phyloP scores from a whole-genome alignment of 2,329 filamentous ascomycete genomes.

The Microcyclospora tardicrescens region DNA sequence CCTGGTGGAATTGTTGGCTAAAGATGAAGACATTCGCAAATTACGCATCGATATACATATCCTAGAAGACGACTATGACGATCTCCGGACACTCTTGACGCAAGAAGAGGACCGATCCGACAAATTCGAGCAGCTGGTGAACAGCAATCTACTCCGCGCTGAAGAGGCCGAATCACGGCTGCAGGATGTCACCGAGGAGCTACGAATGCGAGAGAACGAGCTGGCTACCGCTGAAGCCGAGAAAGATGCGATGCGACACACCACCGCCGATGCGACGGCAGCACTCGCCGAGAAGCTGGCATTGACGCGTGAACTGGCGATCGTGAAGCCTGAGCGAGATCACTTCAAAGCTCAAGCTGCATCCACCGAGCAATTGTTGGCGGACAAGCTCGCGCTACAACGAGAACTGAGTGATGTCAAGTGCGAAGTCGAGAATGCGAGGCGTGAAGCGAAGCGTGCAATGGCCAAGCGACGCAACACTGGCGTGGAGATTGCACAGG shows the following conservation, averaged over 20 bases:
- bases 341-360: slow-evolving; percentile 46
- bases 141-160: slow-evolving; percentile 34
- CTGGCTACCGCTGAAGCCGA: slow-evolving; percentile 53
- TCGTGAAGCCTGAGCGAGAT: slow-evolving; percentile 48
- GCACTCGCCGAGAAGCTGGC: slow-evolving; percentile 53
- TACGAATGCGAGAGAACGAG: slow-evolving; percentile 41
- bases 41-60: slow-evolving; percentile 56
- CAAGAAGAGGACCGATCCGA: slow-evolving; percentile 49
- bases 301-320: slow-evolving; percentile 46
- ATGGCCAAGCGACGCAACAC: slow-evolving; percentile 37
- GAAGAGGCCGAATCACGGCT: slow-evolving; percentile 34
- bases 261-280: slow-evolving; percentile 57
- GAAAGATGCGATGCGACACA: slow-evolving; percentile 52
- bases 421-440: slow-evolving; percentile 73
- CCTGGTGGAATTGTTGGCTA: slow-evolving; percentile 53
- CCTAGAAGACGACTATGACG: slow-evolving; percentile 61
- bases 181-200: slow-evolving; percentile 36
- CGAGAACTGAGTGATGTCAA: slow-evolving; percentile 65
- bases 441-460: slow-evolving; percentile 50
- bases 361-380: slow-evolving; percentile 53
- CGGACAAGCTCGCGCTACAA: slow-evolving; percentile 69
- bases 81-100: slow-evolving; percentile 50
- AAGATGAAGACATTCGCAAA: slow-evolving; percentile 62
- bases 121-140: slow-evolving; percentile 37
- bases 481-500: slow-evolving; percentile 33